Base-by-base conservation (phyloP, 164 flowering plant genomes). In the Piper betle region DNA sequence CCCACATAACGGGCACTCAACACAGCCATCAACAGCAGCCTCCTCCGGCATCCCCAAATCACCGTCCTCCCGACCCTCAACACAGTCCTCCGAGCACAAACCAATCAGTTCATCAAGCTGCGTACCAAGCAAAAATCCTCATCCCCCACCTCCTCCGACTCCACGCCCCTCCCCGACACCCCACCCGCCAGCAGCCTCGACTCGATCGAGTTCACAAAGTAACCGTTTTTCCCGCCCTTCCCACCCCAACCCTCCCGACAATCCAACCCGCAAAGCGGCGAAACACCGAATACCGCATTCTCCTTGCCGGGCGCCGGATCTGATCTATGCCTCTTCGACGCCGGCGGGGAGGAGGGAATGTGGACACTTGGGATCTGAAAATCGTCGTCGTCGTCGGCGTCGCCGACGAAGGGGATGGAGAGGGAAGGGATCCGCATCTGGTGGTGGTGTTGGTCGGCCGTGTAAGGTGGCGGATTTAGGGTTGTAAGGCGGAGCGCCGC, bases 1-100 rank as follows among this genome's bases (percentile, higher is more conserved):
- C 62, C 84, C 87, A 69, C 99, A 93, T 12, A 93, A 62, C 18
- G 97, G 99, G 62, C 99, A 93, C 39, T 53, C 63, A 60, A 86
- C 75, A 60, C 61, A 37, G 69, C 63, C 66, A 57, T 43, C 70
- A 17, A 38, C 53, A 39, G 39, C 60, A 39, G 55, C 53, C 33
- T 54, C 66, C 41, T 56, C 63, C 6, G 5, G 20, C 59, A 62
- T 41, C 1, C 37, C 66, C 37, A 25, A 57, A 33, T 54, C 64
- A 42, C 60, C 68, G 6, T 6, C 16, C 16, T 55, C 54, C 50
- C 7, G 15, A 10, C 50, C 50, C 13, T 2, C 11, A 9, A 10
- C 11, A 15, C 50, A 46, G 15, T 59, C 62, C 43, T 73, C 82
- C 5, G 66, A 52, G 58, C 96, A 89, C 56, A 89, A 61, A 61